Percentiles rank a stretch among this genome's conserved stretches.
Conservation (phyloP, 23 red algal genomes). For the Cyanidioschyzon merolae region DNA sequence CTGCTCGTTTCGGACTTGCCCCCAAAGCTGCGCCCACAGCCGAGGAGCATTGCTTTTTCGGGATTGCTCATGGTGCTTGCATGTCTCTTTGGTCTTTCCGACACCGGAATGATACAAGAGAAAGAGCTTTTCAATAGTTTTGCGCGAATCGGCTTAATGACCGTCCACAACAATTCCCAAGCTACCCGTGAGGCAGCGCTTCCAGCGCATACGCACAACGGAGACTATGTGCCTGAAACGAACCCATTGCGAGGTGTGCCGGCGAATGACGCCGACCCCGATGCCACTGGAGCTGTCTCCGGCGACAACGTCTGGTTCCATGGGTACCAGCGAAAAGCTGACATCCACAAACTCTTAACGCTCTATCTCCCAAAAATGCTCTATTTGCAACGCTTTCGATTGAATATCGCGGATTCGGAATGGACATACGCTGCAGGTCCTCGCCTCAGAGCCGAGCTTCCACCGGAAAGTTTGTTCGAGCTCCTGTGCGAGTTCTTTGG, state of each 20-base stretch:
- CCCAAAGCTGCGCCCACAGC: not conserved
- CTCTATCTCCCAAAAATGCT: not conserved
- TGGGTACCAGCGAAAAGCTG: not conserved
- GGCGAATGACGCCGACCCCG: not conserved
- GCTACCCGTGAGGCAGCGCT: not conserved
- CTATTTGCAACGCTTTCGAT: conserved; percentile 11
- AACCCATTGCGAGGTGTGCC: not conserved
- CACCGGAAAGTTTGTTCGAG: not conserved
- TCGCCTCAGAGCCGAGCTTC: not conserved
- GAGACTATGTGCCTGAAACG: not conserved
- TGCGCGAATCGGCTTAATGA: not conserved
- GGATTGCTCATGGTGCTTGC: not conserved
- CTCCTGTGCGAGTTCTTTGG: conserved; percentile 7
- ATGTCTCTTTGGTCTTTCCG: not conserved
- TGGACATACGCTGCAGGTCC: not conserved
- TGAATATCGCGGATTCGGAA: not conserved
- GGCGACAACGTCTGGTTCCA: not conserved
- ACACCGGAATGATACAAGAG: not conserved
- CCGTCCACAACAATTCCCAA: not conserved
- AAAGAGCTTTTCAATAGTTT: not conserved
- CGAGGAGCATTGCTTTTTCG: not conserved
- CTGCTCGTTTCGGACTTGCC: conserved; percentile 7
- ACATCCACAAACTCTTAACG: not conserved
- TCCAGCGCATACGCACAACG: not conserved
- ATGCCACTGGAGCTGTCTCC: not conserved